A percentile compares a stretch with the other conserved stretches of the same genome.
phyloP scores from a whole-genome alignment of 169 alveolate species.

The Plasmodium knowlesi region DNA sequence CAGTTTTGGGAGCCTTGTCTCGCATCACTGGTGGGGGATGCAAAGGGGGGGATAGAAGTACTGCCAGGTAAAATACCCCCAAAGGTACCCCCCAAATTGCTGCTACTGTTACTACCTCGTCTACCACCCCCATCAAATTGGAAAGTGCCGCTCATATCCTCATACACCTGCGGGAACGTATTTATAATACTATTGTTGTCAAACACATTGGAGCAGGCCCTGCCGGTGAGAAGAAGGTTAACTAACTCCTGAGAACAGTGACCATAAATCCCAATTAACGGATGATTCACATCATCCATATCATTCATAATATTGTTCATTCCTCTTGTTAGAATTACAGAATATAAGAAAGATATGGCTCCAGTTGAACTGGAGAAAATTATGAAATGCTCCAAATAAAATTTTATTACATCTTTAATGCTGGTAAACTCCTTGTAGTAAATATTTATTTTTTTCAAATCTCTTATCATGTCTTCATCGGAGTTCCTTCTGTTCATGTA shows the following conservation, averaged over 20 bases:
- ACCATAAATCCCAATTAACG: conserved; percentile 85
- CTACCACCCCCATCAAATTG: conserved; percentile 11
- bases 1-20: neutral
- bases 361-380: conserved; percentile 82
- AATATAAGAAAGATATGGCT: conserved; percentile 80
- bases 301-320: conserved; percentile 78
- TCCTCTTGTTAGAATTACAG: conserved; percentile 85
- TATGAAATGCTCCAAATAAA: conserved; percentile 77
- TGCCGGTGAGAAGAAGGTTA: conserved; percentile 83
- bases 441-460: conserved; percentile 69
- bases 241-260: conserved; percentile 88
- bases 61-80: neutral
- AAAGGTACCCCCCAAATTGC: neutral
- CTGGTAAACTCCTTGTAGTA: conserved; percentile 78
- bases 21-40: neutral
- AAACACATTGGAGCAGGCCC: conserved; percentile 88
- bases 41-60: neutral
- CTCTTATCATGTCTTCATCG: conserved; percentile 22
- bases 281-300: conserved; percentile 84
- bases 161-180: conserved; percentile 29
- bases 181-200: conserved; percentile 82
- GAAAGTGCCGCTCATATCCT: conserved; percentile 4
- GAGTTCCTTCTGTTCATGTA: conserved; percentile 29
- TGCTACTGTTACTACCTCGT: neutral
- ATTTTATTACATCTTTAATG: conserved; percentile 81